Base-by-base conservation (phyloP, 345 rosid species). In the Gossypium herbaceum region DNA sequence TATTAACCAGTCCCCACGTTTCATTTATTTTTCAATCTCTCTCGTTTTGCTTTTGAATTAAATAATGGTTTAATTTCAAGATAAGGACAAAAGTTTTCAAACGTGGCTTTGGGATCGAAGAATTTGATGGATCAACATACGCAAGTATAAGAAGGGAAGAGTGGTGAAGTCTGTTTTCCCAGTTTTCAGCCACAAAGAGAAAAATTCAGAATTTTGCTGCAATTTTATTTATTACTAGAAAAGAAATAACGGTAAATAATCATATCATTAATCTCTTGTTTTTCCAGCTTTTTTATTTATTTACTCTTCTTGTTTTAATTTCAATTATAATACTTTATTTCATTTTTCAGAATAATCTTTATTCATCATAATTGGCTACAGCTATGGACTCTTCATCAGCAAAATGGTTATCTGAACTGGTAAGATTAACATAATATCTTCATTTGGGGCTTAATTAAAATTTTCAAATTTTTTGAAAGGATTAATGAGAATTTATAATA, bases 331-430 rank as follows among this genome's bases (percentile, higher is more conserved):
- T 16, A 27, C 41, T 9, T 16, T 50, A 9, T 69, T 27, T 17
- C 10, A 65, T 29, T 10, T 52, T 70, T 13, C 73, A 52, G 61
- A 61, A 22, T 12, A 44, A 45, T 45, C 29, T 66, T 11, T 3
- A n/a, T 65, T 11, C 50, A 64, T 34, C 25, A 41, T 16, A 52
- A n/a, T 25, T 43, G 50, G 27, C 61, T 52, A 51, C 45, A 29
- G n/a, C 52, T 19, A 77, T 82, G 92, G 82, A 84, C 64, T 22
- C 60, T 43, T 74, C 80, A 73, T 62, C 86, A 8, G 54, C 84
- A 43, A 85, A 77, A 79, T 89, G 89, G 93, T 80, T 85, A 47
- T 13, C 82, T 67, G 93, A 85, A 20, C 76, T 81, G 89, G 89
- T 89, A 86, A 59, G 25, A 7, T 54, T 8, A 3, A 1, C 16